Evolutionary conservation across 2,329 filamentous ascomycete species (phyloP).

Genomic region (Stemphylium vesicarium): DNA sequence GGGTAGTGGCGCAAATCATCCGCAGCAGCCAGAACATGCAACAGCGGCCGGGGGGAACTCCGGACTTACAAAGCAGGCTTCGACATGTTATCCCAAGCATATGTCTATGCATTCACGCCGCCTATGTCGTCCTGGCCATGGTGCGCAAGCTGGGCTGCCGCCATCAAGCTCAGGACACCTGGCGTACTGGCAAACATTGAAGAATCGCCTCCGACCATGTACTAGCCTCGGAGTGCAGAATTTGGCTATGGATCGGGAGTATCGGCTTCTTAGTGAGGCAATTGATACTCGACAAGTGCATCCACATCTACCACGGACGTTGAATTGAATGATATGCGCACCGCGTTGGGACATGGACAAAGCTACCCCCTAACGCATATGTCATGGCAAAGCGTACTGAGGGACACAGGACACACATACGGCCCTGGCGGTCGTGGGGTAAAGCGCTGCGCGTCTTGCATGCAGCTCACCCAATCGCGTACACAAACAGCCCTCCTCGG

Average conservation of each 20-base stretch:
- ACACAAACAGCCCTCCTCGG: conserved; percentile 23
- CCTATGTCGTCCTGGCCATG: neutral
- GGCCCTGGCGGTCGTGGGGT: conserved; percentile 7
- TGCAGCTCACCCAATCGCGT: conserved; percentile 24
- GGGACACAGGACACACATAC: neutral
- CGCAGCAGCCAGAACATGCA: neutral
- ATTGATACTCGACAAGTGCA: neutral
- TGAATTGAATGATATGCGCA: neutral
- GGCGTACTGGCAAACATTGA: neutral
- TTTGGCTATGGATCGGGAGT: neutral
- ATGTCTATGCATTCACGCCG: neutral
- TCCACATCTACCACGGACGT: neutral
- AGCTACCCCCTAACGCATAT: neutral
- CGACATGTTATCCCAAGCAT: neutral
- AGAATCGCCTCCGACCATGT: neutral
- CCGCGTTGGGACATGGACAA: neutral
- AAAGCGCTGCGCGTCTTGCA: conserved; percentile 7
- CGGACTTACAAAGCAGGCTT: neutral
- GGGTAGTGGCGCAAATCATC: conserved; percentile 17
- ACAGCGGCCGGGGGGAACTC: neutral
- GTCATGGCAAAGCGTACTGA: neutral
- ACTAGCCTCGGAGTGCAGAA: neutral
- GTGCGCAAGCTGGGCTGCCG: neutral
- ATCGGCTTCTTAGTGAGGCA: neutral
- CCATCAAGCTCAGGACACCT: neutral